phyloP scores from a whole-genome alignment of 2,329 filamentous ascomycete species.

The Neophaeococcomyces mojaviensis region DNA sequence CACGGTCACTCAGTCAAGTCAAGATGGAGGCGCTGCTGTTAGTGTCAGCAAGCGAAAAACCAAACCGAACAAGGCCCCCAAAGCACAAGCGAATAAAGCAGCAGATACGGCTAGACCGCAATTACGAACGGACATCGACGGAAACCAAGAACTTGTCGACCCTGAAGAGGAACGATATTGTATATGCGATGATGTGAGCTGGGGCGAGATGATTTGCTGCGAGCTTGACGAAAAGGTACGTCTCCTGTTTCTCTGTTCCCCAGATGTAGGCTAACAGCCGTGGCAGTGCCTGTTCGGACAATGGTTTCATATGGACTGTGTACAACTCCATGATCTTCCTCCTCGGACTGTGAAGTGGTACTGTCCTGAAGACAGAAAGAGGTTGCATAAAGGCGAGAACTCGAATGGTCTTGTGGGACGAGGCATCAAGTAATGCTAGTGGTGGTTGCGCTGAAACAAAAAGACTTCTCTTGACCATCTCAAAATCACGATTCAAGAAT shows the following conservation, averaged over 20 bases:
- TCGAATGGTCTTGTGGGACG: conserved; percentile 24
- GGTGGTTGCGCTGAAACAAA: neutral
- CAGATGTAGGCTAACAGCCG: neutral
- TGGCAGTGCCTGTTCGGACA: conserved; percentile 52
- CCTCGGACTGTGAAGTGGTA: conserved; percentile 58
- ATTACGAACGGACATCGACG: conserved; percentile 40
- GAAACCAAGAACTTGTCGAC: conserved; percentile 47
- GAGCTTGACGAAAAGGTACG: conserved; percentile 51
- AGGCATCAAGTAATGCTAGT: conserved; percentile 14
- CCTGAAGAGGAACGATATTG: conserved; percentile 58
- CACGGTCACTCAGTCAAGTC: conserved; percentile 46
- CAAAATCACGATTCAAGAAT: neutral
- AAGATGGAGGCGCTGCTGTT: conserved; percentile 54
- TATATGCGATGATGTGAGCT: conserved; percentile 56
- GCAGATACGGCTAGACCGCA: conserved; percentile 25
- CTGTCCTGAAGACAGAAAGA: conserved; percentile 54
- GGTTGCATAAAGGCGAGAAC: conserved; percentile 33
- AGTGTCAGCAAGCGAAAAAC: conserved; percentile 53
- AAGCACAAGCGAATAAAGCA: conserved; percentile 26
- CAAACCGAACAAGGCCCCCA: conserved; percentile 40
- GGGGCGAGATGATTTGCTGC: conserved; percentile 59
- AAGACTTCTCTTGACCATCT: too few species aligned
- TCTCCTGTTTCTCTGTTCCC: conserved; percentile 5
- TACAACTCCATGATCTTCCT: conserved; percentile 51
- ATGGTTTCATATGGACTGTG: conserved; percentile 60